Evolutionary conservation across 2,329 filamentous ascomycete genomes (phyloP).

Genomic region (Diaporthe helianthi): DNA sequence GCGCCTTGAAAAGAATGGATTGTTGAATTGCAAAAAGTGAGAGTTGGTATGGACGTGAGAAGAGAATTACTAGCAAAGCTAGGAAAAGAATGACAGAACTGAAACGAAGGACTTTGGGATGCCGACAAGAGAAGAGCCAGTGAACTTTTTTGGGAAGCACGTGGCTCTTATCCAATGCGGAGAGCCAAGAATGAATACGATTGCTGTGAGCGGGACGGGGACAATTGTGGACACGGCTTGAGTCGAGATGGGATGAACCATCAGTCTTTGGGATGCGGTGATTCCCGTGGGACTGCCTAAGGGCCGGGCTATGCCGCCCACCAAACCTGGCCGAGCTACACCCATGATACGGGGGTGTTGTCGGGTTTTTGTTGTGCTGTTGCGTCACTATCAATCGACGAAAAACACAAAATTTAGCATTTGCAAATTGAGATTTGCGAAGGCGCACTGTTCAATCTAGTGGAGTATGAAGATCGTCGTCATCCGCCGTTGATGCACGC

Average conservation of each 20-base stretch:
- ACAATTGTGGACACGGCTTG: not conserved
- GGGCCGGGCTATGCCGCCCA: not conserved
- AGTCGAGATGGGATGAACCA: constrained; percentile 17
- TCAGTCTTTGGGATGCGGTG: not conserved
- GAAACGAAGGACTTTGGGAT: not conserved
- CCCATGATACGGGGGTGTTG: not conserved
- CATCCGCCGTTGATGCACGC: constrained; percentile 1
- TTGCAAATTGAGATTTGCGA: not conserved
- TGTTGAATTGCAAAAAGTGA: not conserved
- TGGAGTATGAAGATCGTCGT: constrained; percentile 2
- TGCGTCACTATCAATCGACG: not conserved
- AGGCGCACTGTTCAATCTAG: not conserved
- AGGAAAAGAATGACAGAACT: constrained; percentile 7
- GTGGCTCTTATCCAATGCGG: not conserved
- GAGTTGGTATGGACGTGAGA: not conserved
- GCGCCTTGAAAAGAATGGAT: not conserved
- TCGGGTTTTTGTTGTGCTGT: not conserved
- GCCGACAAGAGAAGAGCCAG: not conserved
- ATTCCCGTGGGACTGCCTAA: not conserved
- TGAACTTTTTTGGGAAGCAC: too few relatives aligned
- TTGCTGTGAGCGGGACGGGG: not conserved
- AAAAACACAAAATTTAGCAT: not conserved
- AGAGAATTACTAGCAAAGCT: not conserved
- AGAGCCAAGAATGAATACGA: constrained; percentile 8
- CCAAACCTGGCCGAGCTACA: not conserved